Evolutionary conservation across 2,329 filamentous ascomycete genomes (phyloP).

Genomic region (Byssoonygena ceratinophila): DNA sequence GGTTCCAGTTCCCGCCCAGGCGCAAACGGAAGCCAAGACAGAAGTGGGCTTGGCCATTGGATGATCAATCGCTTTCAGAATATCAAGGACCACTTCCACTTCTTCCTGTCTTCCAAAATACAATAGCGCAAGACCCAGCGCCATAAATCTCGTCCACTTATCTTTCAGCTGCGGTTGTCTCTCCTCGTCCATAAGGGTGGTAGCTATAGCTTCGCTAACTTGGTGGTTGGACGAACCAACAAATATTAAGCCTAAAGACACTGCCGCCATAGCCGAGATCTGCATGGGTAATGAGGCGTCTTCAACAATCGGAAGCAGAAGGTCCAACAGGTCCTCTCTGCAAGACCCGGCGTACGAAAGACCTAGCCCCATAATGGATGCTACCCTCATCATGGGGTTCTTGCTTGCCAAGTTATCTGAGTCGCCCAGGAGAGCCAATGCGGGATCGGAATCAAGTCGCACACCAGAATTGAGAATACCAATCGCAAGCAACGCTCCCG

Average conservation of each 20-base stretch:
- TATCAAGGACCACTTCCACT: constrained; percentile 95
- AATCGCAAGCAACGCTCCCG: constrained; percentile 82
- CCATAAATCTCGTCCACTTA: constrained; percentile 97
- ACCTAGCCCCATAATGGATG: constrained; percentile 91
- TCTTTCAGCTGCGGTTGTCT: constrained; percentile 82
- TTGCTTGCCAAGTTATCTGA: constrained; percentile 67
- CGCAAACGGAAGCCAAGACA: constrained; percentile 89
- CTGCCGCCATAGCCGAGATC: constrained; percentile 86
- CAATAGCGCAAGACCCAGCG: constrained; percentile 79
- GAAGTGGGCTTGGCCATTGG: constrained; percentile 95
- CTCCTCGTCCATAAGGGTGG: constrained; percentile 87
- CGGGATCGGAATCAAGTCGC: constrained; percentile 77
- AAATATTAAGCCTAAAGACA: constrained; percentile 81
- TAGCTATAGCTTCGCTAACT: constrained; percentile 83
- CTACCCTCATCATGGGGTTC: constrained; percentile 65
- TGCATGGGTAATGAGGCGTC: constrained; percentile 86
- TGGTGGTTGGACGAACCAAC: constrained; percentile 87
- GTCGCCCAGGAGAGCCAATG: constrained; percentile 74
- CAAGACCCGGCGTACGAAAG: constrained; percentile 90
- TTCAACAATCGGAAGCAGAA: constrained; percentile 74
- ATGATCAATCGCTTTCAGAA: constrained; percentile 91
- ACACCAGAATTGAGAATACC: constrained; percentile 95
- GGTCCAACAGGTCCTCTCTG: constrained; percentile 75
- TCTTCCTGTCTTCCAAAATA: constrained; percentile 97
- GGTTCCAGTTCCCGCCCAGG: constrained; percentile 93